Evolutionary conservation across 805 yeast genomes (phyloP).

Genomic region (Osmozyma mogii): DNA sequence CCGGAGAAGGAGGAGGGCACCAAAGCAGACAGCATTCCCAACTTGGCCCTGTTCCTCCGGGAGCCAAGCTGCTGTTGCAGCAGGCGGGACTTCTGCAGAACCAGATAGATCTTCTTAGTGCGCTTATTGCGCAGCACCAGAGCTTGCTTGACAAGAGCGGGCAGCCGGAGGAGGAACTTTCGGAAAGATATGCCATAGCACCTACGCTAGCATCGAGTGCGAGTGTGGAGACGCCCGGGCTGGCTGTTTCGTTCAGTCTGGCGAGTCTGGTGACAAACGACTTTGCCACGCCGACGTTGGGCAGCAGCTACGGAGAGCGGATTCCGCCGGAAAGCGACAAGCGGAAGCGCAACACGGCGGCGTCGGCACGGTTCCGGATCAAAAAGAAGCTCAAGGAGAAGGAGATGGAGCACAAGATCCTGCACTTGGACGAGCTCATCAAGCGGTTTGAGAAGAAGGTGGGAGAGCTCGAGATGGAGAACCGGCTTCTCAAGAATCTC

Average conservation of each 20-base stretch:
- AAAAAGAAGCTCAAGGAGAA: slow-evolving; percentile 55
- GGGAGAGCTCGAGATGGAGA: slow-evolving; percentile 54
- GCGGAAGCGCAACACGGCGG: slow-evolving; percentile 54
- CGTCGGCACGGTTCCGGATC: slow-evolving; percentile 56
- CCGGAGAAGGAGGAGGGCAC: slow-evolving; percentile 1
- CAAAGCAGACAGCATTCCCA: slow-evolving; percentile 5
- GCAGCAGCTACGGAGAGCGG: too few species aligned
- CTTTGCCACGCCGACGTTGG: too few species aligned
- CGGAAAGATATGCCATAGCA: neutral
- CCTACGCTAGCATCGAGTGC: neutral
- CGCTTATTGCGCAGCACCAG: slow-evolving; percentile 66
- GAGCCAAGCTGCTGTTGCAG: slow-evolving; percentile 55
- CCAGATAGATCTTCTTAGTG: slow-evolving; percentile 68
- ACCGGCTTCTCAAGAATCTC: slow-evolving; percentile 46
- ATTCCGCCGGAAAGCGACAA: too few species aligned
- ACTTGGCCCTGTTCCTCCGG: slow-evolving; percentile 55
- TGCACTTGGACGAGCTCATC: slow-evolving; percentile 38
- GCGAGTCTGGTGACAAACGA: too few species aligned
- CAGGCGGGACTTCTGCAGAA: slow-evolving; percentile 61
- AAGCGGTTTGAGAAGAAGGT: slow-evolving; percentile 37
- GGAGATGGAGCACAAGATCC: slow-evolving; percentile 46
- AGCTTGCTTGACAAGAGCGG: slow-evolving; percentile 8
- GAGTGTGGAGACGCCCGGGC: slow-evolving; percentile 7
- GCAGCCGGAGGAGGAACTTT: neutral
- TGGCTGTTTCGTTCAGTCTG: too few species aligned